These are phyloP conservation scores for Nothophytophthora sp. DNA, from an alignment of 352 stramenopile species.

Conservation along the genomic window DNA sequence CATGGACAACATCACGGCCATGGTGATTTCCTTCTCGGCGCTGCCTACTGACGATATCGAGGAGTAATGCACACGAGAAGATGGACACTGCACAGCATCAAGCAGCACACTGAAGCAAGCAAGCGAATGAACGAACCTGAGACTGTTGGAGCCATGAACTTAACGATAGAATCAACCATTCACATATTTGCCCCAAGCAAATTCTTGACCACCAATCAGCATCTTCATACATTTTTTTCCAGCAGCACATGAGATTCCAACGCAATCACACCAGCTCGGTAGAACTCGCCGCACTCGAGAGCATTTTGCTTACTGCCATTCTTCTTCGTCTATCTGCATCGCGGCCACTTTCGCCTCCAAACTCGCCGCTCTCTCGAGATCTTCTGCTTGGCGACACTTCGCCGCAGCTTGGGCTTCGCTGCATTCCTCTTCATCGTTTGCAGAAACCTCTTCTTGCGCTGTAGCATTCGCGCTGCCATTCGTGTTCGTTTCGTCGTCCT, in stretches of 20 bases:
- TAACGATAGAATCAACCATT: too few species aligned
- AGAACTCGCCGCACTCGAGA: conserved; percentile 1
- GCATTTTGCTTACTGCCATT: conserved; percentile 24
- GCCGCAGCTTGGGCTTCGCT: not conserved
- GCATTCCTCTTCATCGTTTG: not conserved
- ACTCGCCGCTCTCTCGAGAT: conserved; percentile 4
- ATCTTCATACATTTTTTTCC: too few species aligned
- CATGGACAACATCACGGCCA: conserved; percentile 86
- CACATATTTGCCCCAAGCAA: too few species aligned
- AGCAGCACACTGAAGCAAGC: too few species aligned
- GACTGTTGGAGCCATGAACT: too few species aligned
- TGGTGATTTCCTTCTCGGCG: conserved; percentile 63
- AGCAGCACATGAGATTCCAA: too few species aligned
- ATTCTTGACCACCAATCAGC: too few species aligned
- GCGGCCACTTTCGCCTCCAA: conserved; percentile 21
- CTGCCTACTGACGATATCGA: too few species aligned
- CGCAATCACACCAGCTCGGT: too few species aligned
- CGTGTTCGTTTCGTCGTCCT: conserved; percentile 30
- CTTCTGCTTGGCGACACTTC: conserved; percentile 6
- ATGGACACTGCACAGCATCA: too few species aligned
- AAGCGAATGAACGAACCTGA: too few species aligned
- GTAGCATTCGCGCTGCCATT: conserved; percentile 5
- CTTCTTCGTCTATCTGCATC: conserved; percentile 28
- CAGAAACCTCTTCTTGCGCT: not conserved
- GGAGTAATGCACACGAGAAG: too few species aligned